These are phyloP conservation scores for Detonula confervacea DNA, from an alignment of 352 stramenopile species.

Conservation along the genomic window DNA sequence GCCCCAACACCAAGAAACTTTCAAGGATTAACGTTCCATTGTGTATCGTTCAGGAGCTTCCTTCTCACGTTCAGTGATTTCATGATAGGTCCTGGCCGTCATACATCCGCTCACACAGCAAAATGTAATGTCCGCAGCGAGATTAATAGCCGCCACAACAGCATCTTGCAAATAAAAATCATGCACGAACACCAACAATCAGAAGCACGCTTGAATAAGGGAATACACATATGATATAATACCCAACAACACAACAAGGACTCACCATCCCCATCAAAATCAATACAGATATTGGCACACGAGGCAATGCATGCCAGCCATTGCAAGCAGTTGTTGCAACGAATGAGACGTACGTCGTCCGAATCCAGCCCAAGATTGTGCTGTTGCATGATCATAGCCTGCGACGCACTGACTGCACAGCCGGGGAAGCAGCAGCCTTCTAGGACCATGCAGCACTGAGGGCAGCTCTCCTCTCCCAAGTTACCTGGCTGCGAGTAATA, in stretches of 20 bases:
- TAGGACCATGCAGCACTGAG: conserved; percentile 86
- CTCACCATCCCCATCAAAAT: conserved; percentile 87
- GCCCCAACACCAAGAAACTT: too few relatives aligned
- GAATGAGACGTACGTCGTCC: conserved; percentile 93
- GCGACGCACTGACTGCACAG: conserved; percentile 90
- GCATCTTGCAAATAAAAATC: too few relatives aligned
- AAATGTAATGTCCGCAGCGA: conserved; percentile 92
- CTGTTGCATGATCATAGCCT: conserved; percentile 91
- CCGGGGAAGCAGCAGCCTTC: conserved; percentile 91
- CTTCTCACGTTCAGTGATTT: conserved; percentile 89
- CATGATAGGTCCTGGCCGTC: conserved; percentile 92
- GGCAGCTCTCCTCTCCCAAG: conserved; percentile 89
- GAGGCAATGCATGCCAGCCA: conserved; percentile 64
- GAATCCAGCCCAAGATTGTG: conserved; percentile 90
- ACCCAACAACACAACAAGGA: too few relatives aligned
- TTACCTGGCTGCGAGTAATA: conserved; percentile 83
- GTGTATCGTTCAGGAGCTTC: conserved; percentile 36
- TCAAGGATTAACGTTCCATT: conserved; percentile 69
- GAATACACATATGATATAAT: too few relatives aligned
- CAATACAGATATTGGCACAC: conserved; percentile 87
- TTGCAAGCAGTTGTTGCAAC: conserved; percentile 94
- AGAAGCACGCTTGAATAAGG: too few relatives aligned
- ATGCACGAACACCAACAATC: too few relatives aligned
- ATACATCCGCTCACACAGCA: conserved; percentile 91
- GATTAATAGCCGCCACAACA: conserved; percentile 81